Evolutionary conservation across 192 early-diverging fungal species (phyloP).

Genomic region (Coemansia sp.): DNA sequence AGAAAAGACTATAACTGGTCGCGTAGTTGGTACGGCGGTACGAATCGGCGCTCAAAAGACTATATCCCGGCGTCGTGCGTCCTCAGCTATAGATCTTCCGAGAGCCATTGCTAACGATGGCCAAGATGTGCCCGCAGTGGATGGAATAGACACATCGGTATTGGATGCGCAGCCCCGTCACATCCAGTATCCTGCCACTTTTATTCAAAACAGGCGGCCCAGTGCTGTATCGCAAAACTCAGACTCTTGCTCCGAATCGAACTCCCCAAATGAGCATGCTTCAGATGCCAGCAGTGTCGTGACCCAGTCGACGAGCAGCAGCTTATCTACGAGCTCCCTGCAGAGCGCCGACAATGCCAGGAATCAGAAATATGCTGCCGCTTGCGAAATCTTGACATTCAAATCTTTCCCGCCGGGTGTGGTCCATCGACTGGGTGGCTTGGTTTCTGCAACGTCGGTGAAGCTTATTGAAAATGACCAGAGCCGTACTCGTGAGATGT

Average conservation of each 20-base stretch:
- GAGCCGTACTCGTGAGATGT: constrained; percentile 58
- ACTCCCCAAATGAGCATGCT: background rate
- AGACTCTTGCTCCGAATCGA: background rate
- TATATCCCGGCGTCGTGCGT: constrained; percentile 16
- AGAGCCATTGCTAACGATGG: constrained; percentile 1
- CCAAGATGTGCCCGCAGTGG: background rate
- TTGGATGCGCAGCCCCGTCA: background rate
- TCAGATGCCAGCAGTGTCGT: constrained; percentile 14
- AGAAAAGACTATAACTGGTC: constrained; percentile 70
- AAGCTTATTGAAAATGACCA: constrained; percentile 60
- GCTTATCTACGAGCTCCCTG: constrained; percentile 24
- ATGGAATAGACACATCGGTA: background rate
- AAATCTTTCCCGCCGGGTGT: constrained; percentile 58
- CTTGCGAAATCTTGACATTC: constrained; percentile 55
- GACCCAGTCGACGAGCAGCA: constrained; percentile 21
- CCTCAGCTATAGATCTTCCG: constrained; percentile 19
- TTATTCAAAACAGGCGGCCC: constrained; percentile 13
- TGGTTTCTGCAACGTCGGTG: constrained; percentile 67
- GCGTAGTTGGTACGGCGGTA: constrained; percentile 80
- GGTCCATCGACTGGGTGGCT: constrained; percentile 61
- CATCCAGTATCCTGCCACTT: background rate
- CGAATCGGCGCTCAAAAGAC: constrained; percentile 43
- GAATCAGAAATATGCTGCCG: constrained; percentile 22
- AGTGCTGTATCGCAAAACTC: constrained; percentile 9
- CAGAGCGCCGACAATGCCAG: constrained; percentile 29